Evolutionary conservation across 805 yeast species (phyloP).

Genomic region (Jamesozyma piceae): DNA sequence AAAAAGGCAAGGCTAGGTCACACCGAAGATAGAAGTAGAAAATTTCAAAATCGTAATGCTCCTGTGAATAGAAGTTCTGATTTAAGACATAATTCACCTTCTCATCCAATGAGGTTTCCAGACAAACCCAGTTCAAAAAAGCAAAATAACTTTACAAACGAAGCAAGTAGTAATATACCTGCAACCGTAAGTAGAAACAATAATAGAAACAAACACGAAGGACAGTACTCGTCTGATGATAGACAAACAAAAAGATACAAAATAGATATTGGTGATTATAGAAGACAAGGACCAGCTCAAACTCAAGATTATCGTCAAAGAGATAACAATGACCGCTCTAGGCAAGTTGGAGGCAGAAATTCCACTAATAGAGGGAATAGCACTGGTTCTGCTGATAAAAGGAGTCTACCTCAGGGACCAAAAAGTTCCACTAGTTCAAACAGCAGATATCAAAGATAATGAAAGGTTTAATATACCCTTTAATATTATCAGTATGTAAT

Average conservation of each 20-base stretch:
- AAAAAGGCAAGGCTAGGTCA: not conserved
- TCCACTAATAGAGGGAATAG: slow-evolving; percentile 6
- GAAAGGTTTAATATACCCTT: too few species aligned
- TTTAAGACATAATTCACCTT: not conserved
- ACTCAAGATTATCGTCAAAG: slow-evolving; percentile 2
- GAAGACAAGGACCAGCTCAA: not conserved
- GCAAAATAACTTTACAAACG: not conserved
- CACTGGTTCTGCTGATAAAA: not conserved
- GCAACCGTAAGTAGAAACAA: not conserved
- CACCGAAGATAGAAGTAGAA: not conserved
- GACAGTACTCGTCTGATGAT: slow-evolving; percentile 6
- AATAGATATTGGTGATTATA: slow-evolving; percentile 1
- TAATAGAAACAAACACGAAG: slow-evolving; percentile 2
- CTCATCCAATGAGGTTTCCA: not conserved
- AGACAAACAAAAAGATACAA: slow-evolving; percentile 9
- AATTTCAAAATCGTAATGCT: not conserved
- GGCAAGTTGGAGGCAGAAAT: not conserved
- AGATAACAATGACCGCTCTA: not conserved
- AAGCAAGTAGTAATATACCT: not conserved
- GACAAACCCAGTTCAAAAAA: slow-evolving; percentile 1
- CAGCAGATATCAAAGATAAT: slow-evolving; percentile 18
- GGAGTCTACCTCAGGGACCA: slow-evolving; percentile 21
- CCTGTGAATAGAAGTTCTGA: not conserved
- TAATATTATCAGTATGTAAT: too few species aligned
- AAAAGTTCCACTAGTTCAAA: slow-evolving; percentile 6